Conservation (phyloP, 371 early-diverging fungal genomes). For the Mucor plumbeus region DNA sequence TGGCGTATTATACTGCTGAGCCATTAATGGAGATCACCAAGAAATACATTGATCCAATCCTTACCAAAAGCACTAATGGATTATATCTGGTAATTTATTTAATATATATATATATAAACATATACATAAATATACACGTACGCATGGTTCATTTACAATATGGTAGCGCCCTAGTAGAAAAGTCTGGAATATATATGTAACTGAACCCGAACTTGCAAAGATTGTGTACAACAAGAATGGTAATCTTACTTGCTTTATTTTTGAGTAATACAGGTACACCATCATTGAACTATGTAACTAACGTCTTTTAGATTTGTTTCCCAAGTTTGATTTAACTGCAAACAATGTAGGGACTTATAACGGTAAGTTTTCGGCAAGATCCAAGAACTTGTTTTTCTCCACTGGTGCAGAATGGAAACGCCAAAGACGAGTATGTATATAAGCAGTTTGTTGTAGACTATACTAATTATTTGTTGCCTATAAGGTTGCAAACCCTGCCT, state of each 20-base stretch:
- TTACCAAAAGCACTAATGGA: background rate
- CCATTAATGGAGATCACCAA: background rate
- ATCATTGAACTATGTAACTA: background rate
- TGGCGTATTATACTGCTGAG: background rate
- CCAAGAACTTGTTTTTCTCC: slow-evolving; percentile 30
- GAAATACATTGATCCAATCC: background rate
- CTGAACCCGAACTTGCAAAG: slow-evolving; percentile 12
- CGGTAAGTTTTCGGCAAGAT: slow-evolving; percentile 23
- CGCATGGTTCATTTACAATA: background rate
- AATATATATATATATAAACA: no score
- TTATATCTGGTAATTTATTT: background rate
- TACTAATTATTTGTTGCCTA: background rate
- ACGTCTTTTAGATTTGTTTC: slow-evolving; percentile 13
- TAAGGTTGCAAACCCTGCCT: slow-evolving; percentile 44
- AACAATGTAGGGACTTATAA: slow-evolving; percentile 16
- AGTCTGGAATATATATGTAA: slow-evolving; percentile 1
- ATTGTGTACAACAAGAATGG: slow-evolving; percentile 10
- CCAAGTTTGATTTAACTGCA: slow-evolving; percentile 17
- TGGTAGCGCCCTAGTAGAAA: slow-evolving; percentile 3
- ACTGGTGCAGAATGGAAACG: slow-evolving; percentile 36
- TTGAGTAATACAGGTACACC: background rate
- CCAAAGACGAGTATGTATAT: slow-evolving; percentile 34
- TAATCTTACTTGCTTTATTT: background rate
- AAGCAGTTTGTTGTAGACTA: background rate
- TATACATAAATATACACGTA: background rate